Base-by-base conservation (phyloP, 257 asterid species). In the Solanum chaucha region DNA sequence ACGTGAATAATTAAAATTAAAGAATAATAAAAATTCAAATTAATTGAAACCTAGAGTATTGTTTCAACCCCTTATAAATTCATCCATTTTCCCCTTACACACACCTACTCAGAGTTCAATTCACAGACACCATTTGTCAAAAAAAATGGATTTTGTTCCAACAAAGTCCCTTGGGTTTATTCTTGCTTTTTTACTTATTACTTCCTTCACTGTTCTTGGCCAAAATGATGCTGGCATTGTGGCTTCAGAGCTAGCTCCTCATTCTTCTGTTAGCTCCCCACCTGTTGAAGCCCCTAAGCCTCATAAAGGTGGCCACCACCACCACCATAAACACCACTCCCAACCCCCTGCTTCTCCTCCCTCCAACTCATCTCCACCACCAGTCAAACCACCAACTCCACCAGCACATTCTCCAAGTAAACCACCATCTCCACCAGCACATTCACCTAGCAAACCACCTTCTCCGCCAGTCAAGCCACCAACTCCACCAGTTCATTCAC, bases 211-310 rank as follows among this genome's bases (percentile, higher is more conserved):
- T 46, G 85, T 80, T 9, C 67, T 80, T 46, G 85, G 85, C 15
- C 85, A 80, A 80, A 46, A 80, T 26, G 67, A 8, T 26, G 67
- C 5, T 44, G 85, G 85, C 85, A 80, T 80, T 26, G 67, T 80
- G 17, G 6, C 85, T 80, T 80, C 85, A 14, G 40, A 44, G 2
- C 3, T 44, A 80, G 85, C 85, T 46, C 85, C 85, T 80, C 67
- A 46, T 46, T 80, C 85, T 2, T 13, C 22, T 46, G 85, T 80
- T 46, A 80, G 67, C 44, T 15, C 36, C 35, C 81, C 92, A 3
- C 88, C 91, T 6, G 87, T 87, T 51, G 85, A 61, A 14, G 85
- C 90, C 19, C 92, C 92, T 41, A 85, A 28, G 1, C 70, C 85
- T 10, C 89, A 40, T 6, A 86, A 3, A 28, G 82, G 35, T 36